Conservation (phyloP, 2,329 filamentous ascomycete species). For the Sordariomycetes sp. region DNA sequence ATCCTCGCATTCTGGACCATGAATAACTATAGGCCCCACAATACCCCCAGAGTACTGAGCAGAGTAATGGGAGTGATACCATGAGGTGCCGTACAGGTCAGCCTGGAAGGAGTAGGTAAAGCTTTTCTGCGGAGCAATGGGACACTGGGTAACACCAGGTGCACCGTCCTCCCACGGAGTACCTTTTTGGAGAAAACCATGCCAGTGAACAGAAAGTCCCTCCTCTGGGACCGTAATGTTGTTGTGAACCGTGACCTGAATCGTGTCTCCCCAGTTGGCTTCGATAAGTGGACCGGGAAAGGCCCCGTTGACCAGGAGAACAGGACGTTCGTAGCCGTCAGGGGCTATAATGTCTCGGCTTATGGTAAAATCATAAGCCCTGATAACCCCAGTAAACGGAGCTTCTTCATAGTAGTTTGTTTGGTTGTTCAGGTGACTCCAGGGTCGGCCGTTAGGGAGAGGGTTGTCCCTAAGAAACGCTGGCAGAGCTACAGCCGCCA, state of each 20-base stretch:
- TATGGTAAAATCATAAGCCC: conserved; percentile 45
- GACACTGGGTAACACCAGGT: conserved; percentile 50
- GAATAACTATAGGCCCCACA: conserved; percentile 50
- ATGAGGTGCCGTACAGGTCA: conserved; percentile 43
- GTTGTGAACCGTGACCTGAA: conserved; percentile 62
- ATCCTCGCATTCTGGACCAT: conserved; percentile 37
- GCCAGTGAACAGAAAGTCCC: conserved; percentile 43
- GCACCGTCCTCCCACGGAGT: conserved; percentile 46
- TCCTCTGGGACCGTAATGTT: conserved; percentile 43
- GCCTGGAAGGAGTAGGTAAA: conserved; percentile 45
- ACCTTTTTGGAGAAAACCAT: conserved; percentile 38
- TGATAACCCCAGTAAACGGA: conserved; percentile 44
- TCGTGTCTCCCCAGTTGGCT: conserved; percentile 53
- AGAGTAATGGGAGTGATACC: conserved; percentile 55
- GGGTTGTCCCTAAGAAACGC: conserved; percentile 39
- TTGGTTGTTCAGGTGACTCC: conserved; percentile 33
- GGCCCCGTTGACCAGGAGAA: conserved; percentile 54
- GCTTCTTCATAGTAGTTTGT: conserved; percentile 41
- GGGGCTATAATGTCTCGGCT: conserved; percentile 40
- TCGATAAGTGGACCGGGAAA: conserved; percentile 60
- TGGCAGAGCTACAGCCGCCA: conserved; percentile 25
- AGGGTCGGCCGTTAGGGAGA: conserved; percentile 38
- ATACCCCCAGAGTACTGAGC: conserved; percentile 52
- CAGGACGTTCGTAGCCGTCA: conserved; percentile 43
- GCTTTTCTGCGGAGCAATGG: conserved; percentile 50